These are phyloP conservation scores for Diaporthe humulicola DNA, from an alignment of 2,329 filamentous ascomycete species.

Conservation along the genomic window DNA sequence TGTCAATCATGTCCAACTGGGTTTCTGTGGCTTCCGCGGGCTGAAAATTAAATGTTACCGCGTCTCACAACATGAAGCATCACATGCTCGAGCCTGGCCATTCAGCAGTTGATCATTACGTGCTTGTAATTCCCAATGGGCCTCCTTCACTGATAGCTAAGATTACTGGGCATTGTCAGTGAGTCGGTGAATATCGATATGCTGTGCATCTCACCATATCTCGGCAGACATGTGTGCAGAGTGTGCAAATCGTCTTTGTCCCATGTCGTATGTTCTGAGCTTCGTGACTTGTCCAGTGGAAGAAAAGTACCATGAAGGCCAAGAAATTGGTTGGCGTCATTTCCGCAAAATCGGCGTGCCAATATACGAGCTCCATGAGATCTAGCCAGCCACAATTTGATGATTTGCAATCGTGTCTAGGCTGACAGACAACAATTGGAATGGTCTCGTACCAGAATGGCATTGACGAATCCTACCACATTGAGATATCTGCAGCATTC, in stretches of 20 bases:
- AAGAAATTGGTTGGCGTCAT: neutral
- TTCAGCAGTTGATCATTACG: neutral
- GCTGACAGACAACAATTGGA: neutral
- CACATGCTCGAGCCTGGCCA: neutral
- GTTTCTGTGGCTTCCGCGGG: neutral
- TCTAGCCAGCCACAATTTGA: constrained; percentile 1
- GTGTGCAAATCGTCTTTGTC: neutral
- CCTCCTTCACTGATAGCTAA: neutral
- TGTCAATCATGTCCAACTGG: constrained; percentile 2
- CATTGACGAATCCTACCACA: neutral
- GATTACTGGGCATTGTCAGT: neutral
- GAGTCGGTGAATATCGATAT: neutral
- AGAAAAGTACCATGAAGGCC: neutral
- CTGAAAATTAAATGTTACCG: neutral
- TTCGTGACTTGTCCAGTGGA: neutral
- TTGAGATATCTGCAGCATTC: neutral
- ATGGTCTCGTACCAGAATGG: neutral
- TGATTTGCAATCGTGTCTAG: neutral
- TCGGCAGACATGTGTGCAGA: neutral
- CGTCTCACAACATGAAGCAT: neutral
- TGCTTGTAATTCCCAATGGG: neutral
- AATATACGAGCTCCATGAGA: neutral
- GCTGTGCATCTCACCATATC: neutral
- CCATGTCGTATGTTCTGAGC: neutral
- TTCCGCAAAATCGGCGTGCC: neutral